phyloP scores from a whole-genome alignment of 2,329 filamentous ascomycete genomes.

The Aspergillus ibericus region DNA sequence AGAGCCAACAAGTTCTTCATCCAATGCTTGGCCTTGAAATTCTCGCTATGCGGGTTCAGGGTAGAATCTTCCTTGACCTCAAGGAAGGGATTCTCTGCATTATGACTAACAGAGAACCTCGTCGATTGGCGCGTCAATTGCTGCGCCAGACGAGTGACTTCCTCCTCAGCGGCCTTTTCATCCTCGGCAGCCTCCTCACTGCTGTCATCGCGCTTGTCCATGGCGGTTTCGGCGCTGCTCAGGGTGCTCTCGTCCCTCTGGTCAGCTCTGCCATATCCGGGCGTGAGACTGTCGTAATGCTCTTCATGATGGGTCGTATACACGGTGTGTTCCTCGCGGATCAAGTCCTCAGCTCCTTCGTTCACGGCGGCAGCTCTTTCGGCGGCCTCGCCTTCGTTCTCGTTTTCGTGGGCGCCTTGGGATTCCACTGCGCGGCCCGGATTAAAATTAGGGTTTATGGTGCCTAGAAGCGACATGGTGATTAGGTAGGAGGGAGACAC shows the following conservation, averaged over 20 bases:
- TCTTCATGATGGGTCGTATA: constrained; percentile 15
- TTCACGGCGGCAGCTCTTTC: constrained; percentile 3
- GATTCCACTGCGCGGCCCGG: constrained; percentile 17
- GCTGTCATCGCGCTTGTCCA: constrained; percentile 20
- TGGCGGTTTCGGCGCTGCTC: constrained; percentile 31
- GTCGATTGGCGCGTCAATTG: constrained; percentile 40
- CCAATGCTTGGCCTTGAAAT: constrained; percentile 51
- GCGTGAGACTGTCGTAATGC: neutral
- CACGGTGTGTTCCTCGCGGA: neutral
- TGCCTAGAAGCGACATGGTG: constrained; percentile 38
- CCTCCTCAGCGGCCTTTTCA: constrained; percentile 24
- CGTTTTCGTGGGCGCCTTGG: constrained; percentile 12
- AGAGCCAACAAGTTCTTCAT: constrained; percentile 48
- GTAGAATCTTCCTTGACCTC: constrained; percentile 33
- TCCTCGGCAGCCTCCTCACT: constrained; percentile 25
- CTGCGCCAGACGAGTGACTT: constrained; percentile 36
- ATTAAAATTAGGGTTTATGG: constrained; percentile 31
- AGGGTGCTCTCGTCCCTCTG: constrained; percentile 20
- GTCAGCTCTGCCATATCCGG: neutral
- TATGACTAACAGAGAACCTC: constrained; percentile 23
- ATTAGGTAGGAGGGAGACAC: constrained; percentile 11
- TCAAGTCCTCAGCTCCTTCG: neutral
- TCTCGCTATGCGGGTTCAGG: constrained; percentile 47
- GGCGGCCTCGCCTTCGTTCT: constrained; percentile 9
- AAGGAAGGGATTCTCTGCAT: constrained; percentile 38